These are phyloP conservation scores for Paraphaeosphaeria minitans DNA, from an alignment of 2,329 filamentous ascomycete species.

Conservation along the genomic window DNA sequence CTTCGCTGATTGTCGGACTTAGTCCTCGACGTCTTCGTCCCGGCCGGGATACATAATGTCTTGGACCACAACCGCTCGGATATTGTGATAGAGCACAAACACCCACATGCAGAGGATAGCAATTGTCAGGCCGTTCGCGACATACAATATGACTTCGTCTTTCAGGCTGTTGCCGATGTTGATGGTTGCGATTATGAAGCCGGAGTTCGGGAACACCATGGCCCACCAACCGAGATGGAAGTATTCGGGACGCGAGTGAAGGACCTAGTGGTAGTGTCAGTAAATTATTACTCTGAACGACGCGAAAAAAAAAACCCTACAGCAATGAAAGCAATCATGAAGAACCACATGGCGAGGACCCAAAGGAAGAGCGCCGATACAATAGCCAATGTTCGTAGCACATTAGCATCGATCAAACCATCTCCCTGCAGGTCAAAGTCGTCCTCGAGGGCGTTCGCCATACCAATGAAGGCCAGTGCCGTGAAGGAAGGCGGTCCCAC, in stretches of 20 bases:
- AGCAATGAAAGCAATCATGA: slow-evolving; percentile 50
- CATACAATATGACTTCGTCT: slow-evolving; percentile 43
- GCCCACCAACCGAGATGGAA: slow-evolving; percentile 69
- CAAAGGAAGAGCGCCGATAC: slow-evolving; percentile 64
- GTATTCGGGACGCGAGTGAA: slow-evolving; percentile 51
- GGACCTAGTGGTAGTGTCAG: slow-evolving; percentile 30
- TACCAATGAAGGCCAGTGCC: slow-evolving; percentile 70
- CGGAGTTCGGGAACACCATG: slow-evolving; percentile 54
- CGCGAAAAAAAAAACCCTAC: slow-evolving; percentile 31
- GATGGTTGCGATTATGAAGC: slow-evolving; percentile 52
- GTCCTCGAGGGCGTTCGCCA: slow-evolving; percentile 60
- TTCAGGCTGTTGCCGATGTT: slow-evolving; percentile 45
- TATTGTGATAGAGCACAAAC: slow-evolving; percentile 58
- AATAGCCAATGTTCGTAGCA: slow-evolving; percentile 55
- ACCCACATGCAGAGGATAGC: slow-evolving; percentile 59
- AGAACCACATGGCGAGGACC: slow-evolving; percentile 65
- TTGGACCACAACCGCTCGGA: slow-evolving; percentile 56
- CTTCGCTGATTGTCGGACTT: slow-evolving; percentile 10
- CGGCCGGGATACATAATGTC: slow-evolving; percentile 64
- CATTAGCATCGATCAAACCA: slow-evolving; percentile 49
- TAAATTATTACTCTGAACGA: too few species aligned
- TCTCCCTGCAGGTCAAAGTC: slow-evolving; percentile 57
- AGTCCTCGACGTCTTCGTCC: slow-evolving; percentile 60
- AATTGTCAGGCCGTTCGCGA: slow-evolving; percentile 57
- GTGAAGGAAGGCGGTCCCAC: slow-evolving; percentile 78